Percentiles rank a stretch among this genome's conserved stretches.
Evolutionary conservation across 768 basidiomycete species (phyloP).

Genomic region (Amanita inopinata): DNA sequence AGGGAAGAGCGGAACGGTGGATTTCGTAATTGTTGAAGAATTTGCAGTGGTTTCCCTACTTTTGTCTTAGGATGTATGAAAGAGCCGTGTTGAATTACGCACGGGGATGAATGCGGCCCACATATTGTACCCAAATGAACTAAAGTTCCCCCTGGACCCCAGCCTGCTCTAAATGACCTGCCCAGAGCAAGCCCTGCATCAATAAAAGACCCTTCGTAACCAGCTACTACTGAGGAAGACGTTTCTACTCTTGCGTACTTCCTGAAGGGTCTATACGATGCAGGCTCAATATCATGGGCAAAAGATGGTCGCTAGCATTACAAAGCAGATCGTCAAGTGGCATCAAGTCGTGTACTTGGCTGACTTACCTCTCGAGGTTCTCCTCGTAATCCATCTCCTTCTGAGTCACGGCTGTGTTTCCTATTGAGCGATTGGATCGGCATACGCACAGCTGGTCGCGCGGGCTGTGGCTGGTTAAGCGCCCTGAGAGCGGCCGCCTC

Average conservation of each 20-base stretch:
- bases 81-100: constrained; percentile 18
- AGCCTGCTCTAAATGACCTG: constrained; percentile 81
- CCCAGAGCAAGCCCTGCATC: constrained; percentile 86
- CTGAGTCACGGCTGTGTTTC: constrained; percentile 73
- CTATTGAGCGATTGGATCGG: constrained; percentile 35
- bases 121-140: constrained; percentile 73
- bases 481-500: constrained; percentile 58
- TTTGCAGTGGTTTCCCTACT: constrained; percentile 48
- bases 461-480: constrained; percentile 21
- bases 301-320: constrained; percentile 65
- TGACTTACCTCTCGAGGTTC: constrained; percentile 55
- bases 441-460: constrained; percentile 24
- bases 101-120: constrained; percentile 44
- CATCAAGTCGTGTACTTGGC: constrained; percentile 8
- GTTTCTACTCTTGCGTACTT: constrained; percentile 73
- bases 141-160: constrained; percentile 75
- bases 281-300: constrained; percentile 59
- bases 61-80: constrained; percentile 8
- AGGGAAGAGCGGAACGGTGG: constrained; percentile 28
- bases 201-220: constrained; percentile 51
- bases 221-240: constrained; percentile 53
- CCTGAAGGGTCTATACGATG: constrained; percentile 60
- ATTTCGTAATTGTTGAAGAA: constrained; percentile 47
- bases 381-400: constrained; percentile 54
- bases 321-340: not conserved